Evolutionary conservation across 148 eudicot genomes (phyloP).

Genomic region (Euryodendron excelsum): DNA sequence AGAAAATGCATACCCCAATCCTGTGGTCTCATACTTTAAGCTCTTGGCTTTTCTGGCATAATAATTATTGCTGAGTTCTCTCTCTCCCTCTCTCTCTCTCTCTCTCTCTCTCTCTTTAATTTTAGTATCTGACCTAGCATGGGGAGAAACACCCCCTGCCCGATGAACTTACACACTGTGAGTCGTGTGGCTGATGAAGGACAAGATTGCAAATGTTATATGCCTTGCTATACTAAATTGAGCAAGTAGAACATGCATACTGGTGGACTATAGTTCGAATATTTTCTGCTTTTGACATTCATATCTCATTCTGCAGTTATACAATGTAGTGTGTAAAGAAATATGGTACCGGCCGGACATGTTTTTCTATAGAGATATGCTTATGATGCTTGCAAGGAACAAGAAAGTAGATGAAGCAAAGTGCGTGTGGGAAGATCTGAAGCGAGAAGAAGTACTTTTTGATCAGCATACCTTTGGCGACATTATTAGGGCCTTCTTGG

Average conservation of each 20-base stretch:
- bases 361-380: slow-evolving; percentile 97
- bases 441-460: slow-evolving; percentile 66
- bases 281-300: not conserved
- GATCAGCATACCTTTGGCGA: slow-evolving; percentile 98
- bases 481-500: slow-evolving; percentile 76
- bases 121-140: no score
- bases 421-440: slow-evolving; percentile 74
- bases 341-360: slow-evolving; percentile 99
- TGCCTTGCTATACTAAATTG: not conserved
- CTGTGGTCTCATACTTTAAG: no score
- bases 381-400: slow-evolving; percentile 91
- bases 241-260: not conserved
- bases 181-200: no score
- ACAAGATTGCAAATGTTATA: no score
- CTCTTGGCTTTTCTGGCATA: no score
- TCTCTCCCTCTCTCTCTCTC: no score
- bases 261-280: not conserved
- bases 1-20: no score
- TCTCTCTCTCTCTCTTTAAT: no score
- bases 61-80: no score
- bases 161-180: no score
- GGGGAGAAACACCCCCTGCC: no score
- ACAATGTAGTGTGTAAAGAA: slow-evolving; percentile 86
- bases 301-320: slow-evolving; percentile 45
- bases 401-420: slow-evolving; percentile 67